phyloP scores from a whole-genome alignment of 148 eudicot genomes.

The Pharnaceum exiguum region DNA sequence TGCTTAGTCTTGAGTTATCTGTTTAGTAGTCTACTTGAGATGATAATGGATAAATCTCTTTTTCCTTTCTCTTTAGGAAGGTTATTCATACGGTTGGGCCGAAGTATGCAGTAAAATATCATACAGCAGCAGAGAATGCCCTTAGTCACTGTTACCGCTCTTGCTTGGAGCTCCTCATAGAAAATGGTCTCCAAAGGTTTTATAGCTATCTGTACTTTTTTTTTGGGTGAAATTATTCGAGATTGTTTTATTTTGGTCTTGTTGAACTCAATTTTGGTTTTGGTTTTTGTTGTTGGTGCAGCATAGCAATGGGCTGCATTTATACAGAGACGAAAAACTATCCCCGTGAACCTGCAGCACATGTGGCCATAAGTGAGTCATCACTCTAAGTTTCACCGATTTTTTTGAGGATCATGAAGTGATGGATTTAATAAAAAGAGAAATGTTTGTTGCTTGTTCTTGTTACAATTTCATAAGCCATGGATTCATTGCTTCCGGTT shows the following conservation, averaged over 20 bases:
- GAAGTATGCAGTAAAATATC: conserved; percentile 97
- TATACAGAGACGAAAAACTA: conserved; percentile 90
- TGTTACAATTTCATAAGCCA: not conserved
- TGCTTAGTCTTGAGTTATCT: no score
- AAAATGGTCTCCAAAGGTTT: conserved; percentile 77
- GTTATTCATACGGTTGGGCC: conserved; percentile 99
- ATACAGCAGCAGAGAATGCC: conserved; percentile 99
- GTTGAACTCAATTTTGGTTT: conserved; percentile 1
- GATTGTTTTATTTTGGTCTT: not conserved
- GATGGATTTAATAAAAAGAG: not conserved
- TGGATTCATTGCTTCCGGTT: conserved; percentile 3
- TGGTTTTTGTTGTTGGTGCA: conserved; percentile 32
- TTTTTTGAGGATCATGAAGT: not conserved
- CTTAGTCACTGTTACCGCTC: conserved; percentile 94
- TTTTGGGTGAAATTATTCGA: conserved; percentile 1
- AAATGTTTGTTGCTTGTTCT: not conserved
- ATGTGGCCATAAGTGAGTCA: conserved; percentile 90
- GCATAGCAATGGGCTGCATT: conserved; percentile 95
- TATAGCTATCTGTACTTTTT: conserved; percentile 13
- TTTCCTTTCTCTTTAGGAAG: conserved; percentile 60
- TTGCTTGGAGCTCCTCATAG: conserved; percentile 93
- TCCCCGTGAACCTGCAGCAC: conserved; percentile 99
- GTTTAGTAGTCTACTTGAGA: no score
- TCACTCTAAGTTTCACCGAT: conserved; percentile 6
- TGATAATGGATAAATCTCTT: conserved; percentile 12